Percentiles rank a stretch among this genome's conserved stretches.
These are phyloP conservation scores for Anisodus tanguticus DNA, from an alignment of 257 asterid genomes.

Conservation along the genomic window DNA sequence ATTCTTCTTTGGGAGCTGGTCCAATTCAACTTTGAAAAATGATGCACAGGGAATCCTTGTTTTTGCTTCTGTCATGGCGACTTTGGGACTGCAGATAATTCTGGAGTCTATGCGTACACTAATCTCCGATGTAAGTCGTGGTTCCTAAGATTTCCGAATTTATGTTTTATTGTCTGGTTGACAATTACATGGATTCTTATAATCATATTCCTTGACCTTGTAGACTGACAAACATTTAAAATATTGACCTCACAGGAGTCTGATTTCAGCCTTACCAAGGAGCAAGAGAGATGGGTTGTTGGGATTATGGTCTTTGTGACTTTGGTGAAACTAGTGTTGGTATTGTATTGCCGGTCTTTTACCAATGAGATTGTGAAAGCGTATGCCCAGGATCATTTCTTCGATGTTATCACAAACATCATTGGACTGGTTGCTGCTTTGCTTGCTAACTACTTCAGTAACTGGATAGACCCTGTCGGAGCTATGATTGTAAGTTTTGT, in stretches of 20 bases:
- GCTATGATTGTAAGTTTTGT: constrained; percentile 56
- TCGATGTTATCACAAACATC: constrained; percentile 58
- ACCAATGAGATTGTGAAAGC: constrained; percentile 65
- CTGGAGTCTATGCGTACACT: constrained; percentile 57
- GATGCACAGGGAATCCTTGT: constrained; percentile 62
- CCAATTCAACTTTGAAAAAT: constrained; percentile 15
- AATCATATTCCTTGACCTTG: neutral
- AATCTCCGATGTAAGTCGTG: constrained; percentile 46
- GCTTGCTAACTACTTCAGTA: constrained; percentile 51
- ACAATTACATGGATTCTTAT: neutral
- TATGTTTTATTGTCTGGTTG: neutral
- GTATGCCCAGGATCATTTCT: constrained; percentile 61
- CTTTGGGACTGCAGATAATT: constrained; percentile 60
- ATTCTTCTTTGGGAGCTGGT: neutral
- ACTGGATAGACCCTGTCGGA: constrained; percentile 65
- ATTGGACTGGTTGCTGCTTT: constrained; percentile 56
- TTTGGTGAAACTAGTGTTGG: constrained; percentile 50
- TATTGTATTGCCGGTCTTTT: constrained; percentile 56
- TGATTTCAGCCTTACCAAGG: constrained; percentile 49
- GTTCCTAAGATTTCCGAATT: neutral
- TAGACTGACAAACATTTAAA: neutral
- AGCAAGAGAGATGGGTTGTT: constrained; percentile 57
- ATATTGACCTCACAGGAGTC: constrained; percentile 35
- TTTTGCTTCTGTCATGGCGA: constrained; percentile 67
- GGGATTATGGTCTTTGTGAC: constrained; percentile 62